Percentiles rank a stretch among this genome's conserved stretches.
phyloP scores from a whole-genome alignment of 164 flowering plant genomes.

The Vitis rotundifolia region DNA sequence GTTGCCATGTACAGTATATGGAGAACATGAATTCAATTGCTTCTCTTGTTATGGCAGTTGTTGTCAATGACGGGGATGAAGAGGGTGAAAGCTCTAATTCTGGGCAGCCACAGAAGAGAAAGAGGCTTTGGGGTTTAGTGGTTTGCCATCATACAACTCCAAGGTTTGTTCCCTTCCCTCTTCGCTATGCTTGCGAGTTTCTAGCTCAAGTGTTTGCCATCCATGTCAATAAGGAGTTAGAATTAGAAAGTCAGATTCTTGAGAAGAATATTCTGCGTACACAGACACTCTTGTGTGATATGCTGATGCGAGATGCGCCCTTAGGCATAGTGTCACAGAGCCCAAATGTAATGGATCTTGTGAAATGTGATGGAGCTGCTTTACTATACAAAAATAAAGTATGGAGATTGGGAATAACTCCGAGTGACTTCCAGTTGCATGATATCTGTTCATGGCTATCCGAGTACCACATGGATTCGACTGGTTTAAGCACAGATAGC shows the following conservation, averaged over 20 bases:
- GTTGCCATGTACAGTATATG: constrained; percentile 91
- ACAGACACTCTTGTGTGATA: constrained; percentile 90
- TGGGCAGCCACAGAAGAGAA: constrained; percentile 55
- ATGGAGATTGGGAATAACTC: constrained; percentile 67
- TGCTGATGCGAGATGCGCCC: constrained; percentile 92
- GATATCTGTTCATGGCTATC: constrained; percentile 72
- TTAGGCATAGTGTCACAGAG: constrained; percentile 82
- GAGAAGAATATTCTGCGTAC: constrained; percentile 90
- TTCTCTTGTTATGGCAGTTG: constrained; percentile 91
- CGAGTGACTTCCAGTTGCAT: constrained; percentile 60
- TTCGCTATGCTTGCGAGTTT: constrained; percentile 95
- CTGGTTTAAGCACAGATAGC: constrained; percentile 94
- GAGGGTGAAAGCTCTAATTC: constrained; percentile 40
- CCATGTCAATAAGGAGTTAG: constrained; percentile 85
- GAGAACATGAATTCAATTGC: constrained; percentile 88
- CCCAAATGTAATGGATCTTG: constrained; percentile 91
- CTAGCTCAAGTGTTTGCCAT: constrained; percentile 94
- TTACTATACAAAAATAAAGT: constrained; percentile 67
- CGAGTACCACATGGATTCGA: constrained; percentile 80
- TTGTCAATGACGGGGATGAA: constrained; percentile 75
- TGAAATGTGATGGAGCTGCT: constrained; percentile 93
- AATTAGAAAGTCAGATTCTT: constrained; percentile 71
- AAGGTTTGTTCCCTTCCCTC: constrained; percentile 95
- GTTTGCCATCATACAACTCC: constrained; percentile 91
- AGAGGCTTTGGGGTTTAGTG: constrained; percentile 95